phyloP scores from a whole-genome alignment of 495 filamentous ascomycete species.

The Penicillium robsamsonii region DNA sequence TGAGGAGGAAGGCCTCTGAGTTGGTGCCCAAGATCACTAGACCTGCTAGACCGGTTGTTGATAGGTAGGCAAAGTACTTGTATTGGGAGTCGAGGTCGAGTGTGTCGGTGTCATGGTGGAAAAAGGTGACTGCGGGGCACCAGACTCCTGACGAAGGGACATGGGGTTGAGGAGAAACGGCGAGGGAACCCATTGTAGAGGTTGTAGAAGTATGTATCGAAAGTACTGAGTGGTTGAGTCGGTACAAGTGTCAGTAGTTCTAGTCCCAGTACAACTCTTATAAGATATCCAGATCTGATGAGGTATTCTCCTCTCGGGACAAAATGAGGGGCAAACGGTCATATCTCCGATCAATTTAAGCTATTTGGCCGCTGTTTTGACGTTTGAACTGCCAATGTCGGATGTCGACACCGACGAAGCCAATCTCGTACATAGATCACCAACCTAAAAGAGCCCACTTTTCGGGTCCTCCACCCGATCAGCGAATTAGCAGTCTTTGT shows the following conservation, averaged over 20 bases:
- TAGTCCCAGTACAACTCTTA: neutral
- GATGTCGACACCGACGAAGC: conserved; percentile 5
- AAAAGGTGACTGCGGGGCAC: conserved; percentile 48
- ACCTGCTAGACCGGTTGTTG: conserved; percentile 52
- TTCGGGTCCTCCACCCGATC: conserved; percentile 8
- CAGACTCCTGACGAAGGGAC: conserved; percentile 30
- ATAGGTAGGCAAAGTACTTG: conserved; percentile 56
- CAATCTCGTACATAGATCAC: neutral
- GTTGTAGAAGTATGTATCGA: neutral
- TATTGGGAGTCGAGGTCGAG: conserved; percentile 48
- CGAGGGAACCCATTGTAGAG: conserved; percentile 13
- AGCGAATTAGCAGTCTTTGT: neutral
- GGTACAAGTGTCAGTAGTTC: neutral
- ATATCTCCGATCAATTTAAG: neutral
- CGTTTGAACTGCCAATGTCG: neutral
- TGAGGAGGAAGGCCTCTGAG: conserved; percentile 62
- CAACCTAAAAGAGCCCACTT: neutral
- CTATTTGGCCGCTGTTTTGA: neutral
- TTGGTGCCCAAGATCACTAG: conserved; percentile 63
- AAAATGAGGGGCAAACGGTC: conserved; percentile 7
- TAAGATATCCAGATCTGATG: neutral
- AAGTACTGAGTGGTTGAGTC: too few species aligned
- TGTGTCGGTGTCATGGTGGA: conserved; percentile 50
- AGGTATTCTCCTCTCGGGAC: neutral
- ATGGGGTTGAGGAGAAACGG: conserved; percentile 24